Conservation (phyloP, 768 basidiomycete genomes). For the Clitopilus hobsonii region DNA sequence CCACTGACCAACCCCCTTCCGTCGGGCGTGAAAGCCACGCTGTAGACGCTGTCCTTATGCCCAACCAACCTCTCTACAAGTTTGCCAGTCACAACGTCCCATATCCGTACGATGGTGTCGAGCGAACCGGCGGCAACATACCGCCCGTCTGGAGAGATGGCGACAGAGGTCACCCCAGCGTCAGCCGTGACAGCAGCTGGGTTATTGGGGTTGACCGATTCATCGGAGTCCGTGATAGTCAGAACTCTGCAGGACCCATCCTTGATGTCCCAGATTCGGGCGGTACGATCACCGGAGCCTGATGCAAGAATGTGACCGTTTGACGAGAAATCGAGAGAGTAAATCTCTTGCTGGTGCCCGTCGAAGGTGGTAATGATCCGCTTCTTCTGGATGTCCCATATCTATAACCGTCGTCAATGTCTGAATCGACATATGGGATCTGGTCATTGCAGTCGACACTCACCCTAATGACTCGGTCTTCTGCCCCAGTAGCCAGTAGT, state of each 20-base stretch:
- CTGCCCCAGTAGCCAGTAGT: conserved; percentile 86
- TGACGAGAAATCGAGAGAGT: conserved; percentile 87
- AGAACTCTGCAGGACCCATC: conserved; percentile 35
- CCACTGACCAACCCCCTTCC: conserved; percentile 89
- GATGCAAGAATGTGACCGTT: conserved; percentile 86
- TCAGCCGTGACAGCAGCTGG: conserved; percentile 11
- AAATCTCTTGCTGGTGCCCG: conserved; percentile 91
- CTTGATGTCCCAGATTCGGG: conserved; percentile 43
- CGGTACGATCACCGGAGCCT: conserved; percentile 71
- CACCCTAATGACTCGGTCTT: conserved; percentile 86
- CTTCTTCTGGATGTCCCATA: conserved; percentile 87
- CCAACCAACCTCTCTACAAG: conserved; percentile 75
- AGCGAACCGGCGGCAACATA: conserved; percentile 65
- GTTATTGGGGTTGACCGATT: conserved; percentile 23
- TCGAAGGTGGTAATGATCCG: conserved; percentile 77
- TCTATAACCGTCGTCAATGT: conserved; percentile 37
- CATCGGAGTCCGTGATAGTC: conserved; percentile 49
- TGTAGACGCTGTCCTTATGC: conserved; percentile 83
- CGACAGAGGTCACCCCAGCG: conserved; percentile 74
- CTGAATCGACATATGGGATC: too few species aligned
- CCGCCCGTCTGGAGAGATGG: conserved; percentile 71
- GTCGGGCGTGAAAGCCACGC: conserved; percentile 89
- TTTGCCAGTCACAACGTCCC: conserved; percentile 64
- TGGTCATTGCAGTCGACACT: too few species aligned
- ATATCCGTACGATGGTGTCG: conserved; percentile 76